Evolutionary conservation across 768 basidiomycete genomes (phyloP), one percentile per base, ranked within the genome.

Genomic region (Suillus cothurnatus): DNA sequence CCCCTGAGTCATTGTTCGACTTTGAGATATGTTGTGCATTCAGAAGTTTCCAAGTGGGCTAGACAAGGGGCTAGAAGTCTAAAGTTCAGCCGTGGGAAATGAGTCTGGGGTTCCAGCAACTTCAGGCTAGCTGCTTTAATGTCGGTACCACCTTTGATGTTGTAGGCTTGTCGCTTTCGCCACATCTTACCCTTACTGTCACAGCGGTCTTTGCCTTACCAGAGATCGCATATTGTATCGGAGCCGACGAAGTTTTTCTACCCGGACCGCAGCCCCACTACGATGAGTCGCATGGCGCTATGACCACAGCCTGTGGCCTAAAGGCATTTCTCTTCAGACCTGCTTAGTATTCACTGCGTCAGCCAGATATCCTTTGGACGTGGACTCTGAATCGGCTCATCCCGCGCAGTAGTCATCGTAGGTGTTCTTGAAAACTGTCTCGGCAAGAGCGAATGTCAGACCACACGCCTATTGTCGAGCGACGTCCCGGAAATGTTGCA

Each of bases 71-170:
- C n/a, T n/a, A n/a, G n/a, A 34, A 34, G 6, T 34, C 32, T 36
- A 36, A 36, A 36, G 12, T 34, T 34, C 12, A 19, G 39, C 39
- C 39, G 17, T 41, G 39, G 39, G 39, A 41, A 41, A 39, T 86
- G 83, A n/a, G n/a, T n/a, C n/a, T n/a, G n/a, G n/a, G 68, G 91
- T 98, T 61, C 97, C 97, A 11, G 95, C 95, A 23, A 98, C 97
- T 2, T 95, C 95, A 68, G 97, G 36, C 36, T n/a, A n/a, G n/a
- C n/a, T n/a, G n/a, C n/a, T n/a, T n/a, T n/a, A n/a, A n/a, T n/a
- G n/a, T n/a, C n/a, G n/a, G n/a, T 36, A 96, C 97, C 45, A 96
- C 97, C 32, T 99, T 99, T 78, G 97, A 99, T 76, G 97, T 99
- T 68, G 95, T 98, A 69, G 97, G 97, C n/a, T 90, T 99, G 68